Evolutionary conservation across 441 rosid species (phyloP).

Genomic region (Adansonia grandidieri): DNA sequence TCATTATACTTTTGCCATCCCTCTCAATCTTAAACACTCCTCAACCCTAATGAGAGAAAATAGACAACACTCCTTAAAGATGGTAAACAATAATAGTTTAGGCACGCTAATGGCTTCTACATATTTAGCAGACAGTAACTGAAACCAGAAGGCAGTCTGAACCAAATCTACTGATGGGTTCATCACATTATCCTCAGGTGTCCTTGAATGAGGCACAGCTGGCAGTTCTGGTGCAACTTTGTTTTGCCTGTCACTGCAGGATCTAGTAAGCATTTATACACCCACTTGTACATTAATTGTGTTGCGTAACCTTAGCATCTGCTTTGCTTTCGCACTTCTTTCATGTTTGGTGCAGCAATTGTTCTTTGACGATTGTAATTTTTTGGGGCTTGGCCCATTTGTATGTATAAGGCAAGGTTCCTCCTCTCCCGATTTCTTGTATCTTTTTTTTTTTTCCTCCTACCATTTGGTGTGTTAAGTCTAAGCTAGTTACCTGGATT

Average conservation of each 20-base stretch:
- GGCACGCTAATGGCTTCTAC: not conserved
- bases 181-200: not conserved
- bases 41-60: constrained; percentile 4
- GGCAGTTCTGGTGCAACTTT: constrained; percentile 5
- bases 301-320: not conserved
- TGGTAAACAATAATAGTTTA: not conserved
- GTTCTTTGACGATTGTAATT: not conserved
- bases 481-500: not conserved
- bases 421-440: not conserved
- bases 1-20: not conserved
- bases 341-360: not conserved
- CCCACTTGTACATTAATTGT: not conserved
- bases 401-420: not conserved
- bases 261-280: not conserved
- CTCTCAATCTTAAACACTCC: not conserved
- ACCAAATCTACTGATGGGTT: not conserved
- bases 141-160: not conserved
- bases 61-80: not conserved
- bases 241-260: not conserved
- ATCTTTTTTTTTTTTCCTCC: not conserved
- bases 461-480: not conserved
- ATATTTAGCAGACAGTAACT: not conserved
- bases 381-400: not conserved
- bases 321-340: not conserved
- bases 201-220: not conserved